phyloP scores from a whole-genome alignment of 306 rosid species.

The Vigna radiata region DNA sequence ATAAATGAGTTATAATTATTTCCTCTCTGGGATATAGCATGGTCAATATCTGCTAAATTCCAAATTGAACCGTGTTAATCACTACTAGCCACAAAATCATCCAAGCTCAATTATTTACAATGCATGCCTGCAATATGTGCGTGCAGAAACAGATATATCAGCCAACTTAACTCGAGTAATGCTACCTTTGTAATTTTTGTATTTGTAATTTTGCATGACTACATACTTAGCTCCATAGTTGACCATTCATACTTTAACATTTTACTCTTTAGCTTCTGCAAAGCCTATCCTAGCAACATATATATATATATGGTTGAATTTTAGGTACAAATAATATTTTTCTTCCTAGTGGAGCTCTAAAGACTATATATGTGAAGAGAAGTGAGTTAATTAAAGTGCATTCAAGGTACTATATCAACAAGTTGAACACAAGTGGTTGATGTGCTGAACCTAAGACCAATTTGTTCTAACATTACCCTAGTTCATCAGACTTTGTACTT shows the following conservation, averaged over 20 bases:
- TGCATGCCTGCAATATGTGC: conserved; percentile 46
- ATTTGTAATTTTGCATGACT: conserved; percentile 46
- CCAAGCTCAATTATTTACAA: conserved; percentile 49
- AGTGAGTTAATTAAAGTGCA: neutral
- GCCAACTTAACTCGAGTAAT: conserved; percentile 35
- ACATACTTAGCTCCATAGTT: conserved; percentile 20
- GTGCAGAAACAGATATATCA: conserved; percentile 41
- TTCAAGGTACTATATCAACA: neutral
- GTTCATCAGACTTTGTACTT: too few species aligned
- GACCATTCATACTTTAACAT: conserved; percentile 41
- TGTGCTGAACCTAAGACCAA: too few species aligned
- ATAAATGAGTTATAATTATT: conserved; percentile 31
- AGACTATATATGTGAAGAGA: neutral
- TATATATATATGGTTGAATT: neutral
- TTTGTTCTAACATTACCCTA: too few species aligned
- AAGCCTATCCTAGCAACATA: neutral
- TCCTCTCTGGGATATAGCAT: conserved; percentile 27
- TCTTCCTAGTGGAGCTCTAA: neutral
- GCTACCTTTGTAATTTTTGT: conserved; percentile 28
- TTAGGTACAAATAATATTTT: neutral
- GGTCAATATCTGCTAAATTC: conserved; percentile 48
- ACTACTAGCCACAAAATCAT: conserved; percentile 50
- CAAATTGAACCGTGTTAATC: conserved; percentile 48
- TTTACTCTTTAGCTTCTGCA: conserved; percentile 40
- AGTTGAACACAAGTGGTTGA: too few species aligned